Conservation (phyloP, 352 stramenopile species). For the Pythium guiyangense region DNA sequence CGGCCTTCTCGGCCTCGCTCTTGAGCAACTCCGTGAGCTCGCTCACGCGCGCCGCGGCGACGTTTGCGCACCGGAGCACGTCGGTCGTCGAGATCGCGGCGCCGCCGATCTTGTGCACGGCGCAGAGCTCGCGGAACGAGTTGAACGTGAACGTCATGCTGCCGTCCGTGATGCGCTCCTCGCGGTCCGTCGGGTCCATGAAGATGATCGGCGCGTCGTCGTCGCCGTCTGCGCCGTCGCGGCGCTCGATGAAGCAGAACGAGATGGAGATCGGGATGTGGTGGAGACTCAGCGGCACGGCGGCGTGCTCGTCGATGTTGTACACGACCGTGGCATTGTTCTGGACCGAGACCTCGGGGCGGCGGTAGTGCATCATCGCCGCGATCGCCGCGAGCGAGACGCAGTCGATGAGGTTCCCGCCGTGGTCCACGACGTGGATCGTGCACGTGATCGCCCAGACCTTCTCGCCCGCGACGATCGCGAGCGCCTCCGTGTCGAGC, state of each 20-base stretch:
- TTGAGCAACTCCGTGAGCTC: slow-evolving; percentile 79
- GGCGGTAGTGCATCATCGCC: slow-evolving; percentile 91
- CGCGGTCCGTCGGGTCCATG: slow-evolving; percentile 86
- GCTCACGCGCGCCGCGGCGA: slow-evolving; percentile 72
- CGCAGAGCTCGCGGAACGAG: slow-evolving; percentile 88
- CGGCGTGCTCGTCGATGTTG: slow-evolving; percentile 85
- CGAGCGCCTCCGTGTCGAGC: slow-evolving; percentile 94
- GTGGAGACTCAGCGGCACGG: slow-evolving; percentile 92
- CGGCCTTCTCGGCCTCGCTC: slow-evolving; percentile 66
- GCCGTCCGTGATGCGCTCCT: slow-evolving; percentile 88
- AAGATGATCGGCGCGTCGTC: slow-evolving; percentile 56
- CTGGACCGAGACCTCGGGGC: slow-evolving; percentile 83
- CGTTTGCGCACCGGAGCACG: slow-evolving; percentile 72
- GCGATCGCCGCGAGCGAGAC: slow-evolving; percentile 91
- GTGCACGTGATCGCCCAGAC: slow-evolving; percentile 92
- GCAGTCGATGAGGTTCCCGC: slow-evolving; percentile 90
- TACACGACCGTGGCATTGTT: slow-evolving; percentile 63
- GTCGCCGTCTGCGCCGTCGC: slow-evolving; percentile 16
- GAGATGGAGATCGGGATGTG: slow-evolving; percentile 95
- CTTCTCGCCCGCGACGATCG: slow-evolving; percentile 90
- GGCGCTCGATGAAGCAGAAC: slow-evolving; percentile 79
- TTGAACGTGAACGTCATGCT: slow-evolving; percentile 90
- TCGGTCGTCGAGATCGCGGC: slow-evolving; percentile 54
- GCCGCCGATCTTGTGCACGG: slow-evolving; percentile 89
- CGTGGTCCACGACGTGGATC: slow-evolving; percentile 91